A percentile compares a stretch with the other conserved stretches of the same genome.
Conservation (phyloP, 1,284 basidiomycete species). For the Trichosporon ovoides region DNA sequence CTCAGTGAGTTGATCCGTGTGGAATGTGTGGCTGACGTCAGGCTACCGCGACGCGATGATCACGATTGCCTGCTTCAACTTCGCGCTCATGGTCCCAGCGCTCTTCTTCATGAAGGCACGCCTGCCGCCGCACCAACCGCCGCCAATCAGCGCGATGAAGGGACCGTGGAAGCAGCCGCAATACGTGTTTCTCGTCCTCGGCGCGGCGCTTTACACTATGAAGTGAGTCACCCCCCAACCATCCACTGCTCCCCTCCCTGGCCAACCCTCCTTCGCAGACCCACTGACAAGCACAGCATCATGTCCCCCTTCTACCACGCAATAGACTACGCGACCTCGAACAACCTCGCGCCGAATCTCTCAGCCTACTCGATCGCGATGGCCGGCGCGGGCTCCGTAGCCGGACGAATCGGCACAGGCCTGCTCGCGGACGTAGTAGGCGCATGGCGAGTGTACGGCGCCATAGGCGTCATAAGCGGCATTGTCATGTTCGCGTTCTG, state of each 20-base stretch:
- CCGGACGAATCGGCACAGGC: conserved; percentile 14
- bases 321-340: conserved; percentile 8
- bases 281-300: conserved; percentile 12
- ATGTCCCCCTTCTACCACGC: conserved; percentile 15
- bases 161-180: conserved; percentile 15
- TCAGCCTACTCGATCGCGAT: conserved; percentile 12
- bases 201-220: conserved; percentile 6
- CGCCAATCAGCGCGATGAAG: conserved; percentile 15
- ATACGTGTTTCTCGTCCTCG: conserved; percentile 14
- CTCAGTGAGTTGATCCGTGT: conserved; percentile 24
- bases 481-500: conserved; percentile 26
- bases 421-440: conserved; percentile 16
- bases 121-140: conserved; percentile 18
- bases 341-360: not conserved
- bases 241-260: not conserved
- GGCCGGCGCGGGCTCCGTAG: conserved; percentile 5
- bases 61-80: conserved; percentile 20
- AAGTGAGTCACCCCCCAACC: conserved; percentile 5
- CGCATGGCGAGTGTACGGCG: conserved; percentile 12
- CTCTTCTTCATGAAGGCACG: conserved; percentile 26
- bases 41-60: conserved; percentile 27
- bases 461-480: conserved; percentile 13
- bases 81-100: conserved; percentile 22
- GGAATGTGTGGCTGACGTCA: not conserved
- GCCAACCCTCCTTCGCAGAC: no score